Conservation (phyloP, 148 eudicot genomes). For the Vaccinium myrtillus region DNA sequence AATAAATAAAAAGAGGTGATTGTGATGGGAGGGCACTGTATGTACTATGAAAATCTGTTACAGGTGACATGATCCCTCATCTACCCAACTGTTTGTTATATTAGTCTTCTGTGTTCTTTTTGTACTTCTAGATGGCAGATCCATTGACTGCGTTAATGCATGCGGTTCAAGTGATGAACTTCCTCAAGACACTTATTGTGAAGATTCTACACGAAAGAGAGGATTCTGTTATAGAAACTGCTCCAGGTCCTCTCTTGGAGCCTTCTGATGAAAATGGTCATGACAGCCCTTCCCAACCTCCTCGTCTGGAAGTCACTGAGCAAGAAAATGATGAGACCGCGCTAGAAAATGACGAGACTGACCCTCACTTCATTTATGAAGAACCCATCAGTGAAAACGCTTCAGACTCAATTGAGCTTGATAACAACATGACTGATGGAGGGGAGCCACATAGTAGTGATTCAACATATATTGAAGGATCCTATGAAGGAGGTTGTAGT, state of each 20-base stretch:
- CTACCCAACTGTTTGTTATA: background rate
- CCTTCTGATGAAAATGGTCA: slow-evolving; percentile 66
- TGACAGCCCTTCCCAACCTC: slow-evolving; percentile 54
- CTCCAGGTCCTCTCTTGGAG: slow-evolving; percentile 40
- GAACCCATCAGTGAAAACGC: slow-evolving; percentile 45
- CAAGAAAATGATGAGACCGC: slow-evolving; percentile 44
- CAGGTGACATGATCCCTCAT: background rate
- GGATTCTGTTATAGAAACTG: slow-evolving; percentile 45
- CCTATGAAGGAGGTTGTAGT: slow-evolving; percentile 41
- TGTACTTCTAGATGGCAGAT: slow-evolving; percentile 72
- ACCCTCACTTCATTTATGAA: slow-evolving; percentile 37
- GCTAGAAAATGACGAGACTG: slow-evolving; percentile 45
- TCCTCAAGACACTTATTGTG: slow-evolving; percentile 80
- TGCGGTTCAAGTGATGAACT: slow-evolving; percentile 94
- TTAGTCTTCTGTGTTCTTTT: background rate
- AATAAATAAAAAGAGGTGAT: background rate
- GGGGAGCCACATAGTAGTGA: slow-evolving; percentile 32
- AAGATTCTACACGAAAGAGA: slow-evolving; percentile 68
- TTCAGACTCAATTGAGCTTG: slow-evolving; percentile 31
- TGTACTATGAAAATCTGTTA: background rate
- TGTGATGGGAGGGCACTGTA: background rate
- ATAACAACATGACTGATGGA: slow-evolving; percentile 25
- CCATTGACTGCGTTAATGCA: slow-evolving; percentile 93
- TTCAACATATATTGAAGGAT: slow-evolving; percentile 32
- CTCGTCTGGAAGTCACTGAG: slow-evolving; percentile 27